Evolutionary conservation across 2,329 filamentous ascomycete genomes (phyloP).

Genomic region (Mollisiaceae sp.): DNA sequence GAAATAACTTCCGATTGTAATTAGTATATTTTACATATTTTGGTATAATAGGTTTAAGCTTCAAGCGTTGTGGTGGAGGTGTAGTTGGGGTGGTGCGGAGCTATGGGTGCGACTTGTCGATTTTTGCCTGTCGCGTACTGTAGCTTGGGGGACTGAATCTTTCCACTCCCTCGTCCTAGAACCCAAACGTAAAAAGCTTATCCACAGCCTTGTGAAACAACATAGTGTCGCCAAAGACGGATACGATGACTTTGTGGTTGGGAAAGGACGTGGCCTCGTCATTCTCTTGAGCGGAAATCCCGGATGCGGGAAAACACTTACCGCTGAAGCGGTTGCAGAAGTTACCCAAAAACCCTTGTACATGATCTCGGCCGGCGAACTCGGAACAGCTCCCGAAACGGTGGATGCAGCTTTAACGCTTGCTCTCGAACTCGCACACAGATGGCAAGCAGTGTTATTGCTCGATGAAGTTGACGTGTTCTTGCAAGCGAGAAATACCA

Average conservation of each 20-base stretch:
- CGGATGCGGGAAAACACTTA: background rate
- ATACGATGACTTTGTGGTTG: background rate
- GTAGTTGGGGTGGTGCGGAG: no score
- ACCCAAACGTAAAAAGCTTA: background rate
- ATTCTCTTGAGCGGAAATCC: background rate
- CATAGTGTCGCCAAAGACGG: background rate
- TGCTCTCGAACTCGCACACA: background rate
- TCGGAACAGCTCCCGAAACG: background rate
- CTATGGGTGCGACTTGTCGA: no score
- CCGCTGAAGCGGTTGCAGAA: background rate
- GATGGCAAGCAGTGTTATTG: background rate
- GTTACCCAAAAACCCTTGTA: background rate
- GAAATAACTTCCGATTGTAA: no score
- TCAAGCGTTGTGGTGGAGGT: no score
- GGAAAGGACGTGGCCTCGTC: background rate
- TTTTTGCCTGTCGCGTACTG: no score
- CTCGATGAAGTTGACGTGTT: constrained; percentile 2
- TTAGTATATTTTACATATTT: no score
- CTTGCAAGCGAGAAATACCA: constrained; percentile 1
- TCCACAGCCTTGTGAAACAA: background rate
- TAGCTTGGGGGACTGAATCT: background rate
- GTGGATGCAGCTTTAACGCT: constrained; percentile 1
- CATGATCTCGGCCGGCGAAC: constrained; percentile 3
- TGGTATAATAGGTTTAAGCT: no score
- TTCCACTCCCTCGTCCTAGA: background rate